Evolutionary conservation across 1,139 yeast genomes (phyloP), one percentile per base, ranked within the genome.

Genomic region (Suhomyces bolitotheri): DNA sequence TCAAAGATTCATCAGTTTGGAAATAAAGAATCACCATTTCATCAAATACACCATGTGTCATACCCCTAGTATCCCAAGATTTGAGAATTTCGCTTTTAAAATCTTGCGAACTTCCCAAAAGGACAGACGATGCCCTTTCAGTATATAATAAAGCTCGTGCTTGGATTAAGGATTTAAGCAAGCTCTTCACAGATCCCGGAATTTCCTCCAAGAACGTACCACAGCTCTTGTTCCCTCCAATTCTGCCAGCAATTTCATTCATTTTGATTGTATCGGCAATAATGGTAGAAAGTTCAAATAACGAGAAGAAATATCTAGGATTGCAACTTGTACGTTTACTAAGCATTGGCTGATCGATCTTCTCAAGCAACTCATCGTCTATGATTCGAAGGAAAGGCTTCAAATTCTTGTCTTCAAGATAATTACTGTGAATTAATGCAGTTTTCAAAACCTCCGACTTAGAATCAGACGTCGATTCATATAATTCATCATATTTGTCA

Each of bases 221-320:
- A 33, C 64, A 62, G 5, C 71, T 56, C 11, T 56, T 49, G 7
- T 45, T 48, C 1, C 74, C 74, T 17, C 60, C 61, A 6, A 71
- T 49, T 45, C 88, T 66, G 1, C 77, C 62, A 0, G 79, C 51
- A 17, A 79, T 71, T 50, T 81, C 88, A 33, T 66, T 55, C 73
- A 78, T 71, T 30, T 74, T 68, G 20, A 81, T 67, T 0, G 84
- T 77, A 44, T 79, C 73, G 41, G 80, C 80, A 48, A 80, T 58
- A 36, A 73, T 33, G 21, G 53, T 29, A 6, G 37, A 30, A 2
- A 33, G 14, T 3, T 26, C 25, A 8, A 25, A 15, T 13, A 29
- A 13, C 8, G 32, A 29, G 4, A 23, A 14, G 15, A 25, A 17
- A 14, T 21, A 29, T 14, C 17, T 29, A 9, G 26, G 16, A n/a